Evolutionary conservation across 1,139 yeast genomes (phyloP).

Genomic region (Debaryomycetaceae sp.): DNA sequence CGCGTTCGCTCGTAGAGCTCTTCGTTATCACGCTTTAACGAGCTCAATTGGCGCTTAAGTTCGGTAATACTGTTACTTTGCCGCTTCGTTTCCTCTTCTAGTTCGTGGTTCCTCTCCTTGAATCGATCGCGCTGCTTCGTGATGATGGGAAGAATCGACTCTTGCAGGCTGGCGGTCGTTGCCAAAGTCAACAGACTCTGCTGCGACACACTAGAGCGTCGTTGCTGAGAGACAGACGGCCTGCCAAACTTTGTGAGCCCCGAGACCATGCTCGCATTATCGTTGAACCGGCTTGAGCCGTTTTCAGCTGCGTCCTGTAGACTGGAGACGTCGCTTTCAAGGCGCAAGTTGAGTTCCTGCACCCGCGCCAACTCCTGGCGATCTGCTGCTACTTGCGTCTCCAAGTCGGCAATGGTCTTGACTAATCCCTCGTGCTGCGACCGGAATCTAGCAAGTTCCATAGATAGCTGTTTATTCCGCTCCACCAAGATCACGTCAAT

Average conservation of each 20-base stretch:
- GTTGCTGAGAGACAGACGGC: constrained; percentile 1
- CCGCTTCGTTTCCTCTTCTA: constrained; percentile 71
- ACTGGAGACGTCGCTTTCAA: constrained; percentile 60
- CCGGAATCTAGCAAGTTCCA: constrained; percentile 49
- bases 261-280: constrained; percentile 61
- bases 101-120: constrained; percentile 65
- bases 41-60: constrained; percentile 51
- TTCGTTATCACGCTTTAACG: constrained; percentile 62
- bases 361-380: constrained; percentile 24
- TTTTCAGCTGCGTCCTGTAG: constrained; percentile 29
- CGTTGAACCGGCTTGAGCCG: constrained; percentile 34
- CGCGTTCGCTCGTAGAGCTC: constrained; percentile 75
- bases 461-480: constrained; percentile 49
- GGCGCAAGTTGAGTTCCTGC: constrained; percentile 39
- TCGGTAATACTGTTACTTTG: constrained; percentile 44
- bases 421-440: constrained; percentile 35
- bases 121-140: constrained; percentile 94
- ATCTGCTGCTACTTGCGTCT: constrained; percentile 24
- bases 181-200: neutral
- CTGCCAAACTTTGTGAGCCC: constrained; percentile 40
- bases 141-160: constrained; percentile 70
- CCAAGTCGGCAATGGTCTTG: constrained; percentile 28
- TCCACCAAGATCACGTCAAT: constrained; percentile 43
- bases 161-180: constrained; percentile 10
- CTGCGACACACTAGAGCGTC: constrained; percentile 21